Evolutionary conservation across 345 rosid genomes (phyloP).

Genomic region (Eucalyptus cladocalyx): DNA sequence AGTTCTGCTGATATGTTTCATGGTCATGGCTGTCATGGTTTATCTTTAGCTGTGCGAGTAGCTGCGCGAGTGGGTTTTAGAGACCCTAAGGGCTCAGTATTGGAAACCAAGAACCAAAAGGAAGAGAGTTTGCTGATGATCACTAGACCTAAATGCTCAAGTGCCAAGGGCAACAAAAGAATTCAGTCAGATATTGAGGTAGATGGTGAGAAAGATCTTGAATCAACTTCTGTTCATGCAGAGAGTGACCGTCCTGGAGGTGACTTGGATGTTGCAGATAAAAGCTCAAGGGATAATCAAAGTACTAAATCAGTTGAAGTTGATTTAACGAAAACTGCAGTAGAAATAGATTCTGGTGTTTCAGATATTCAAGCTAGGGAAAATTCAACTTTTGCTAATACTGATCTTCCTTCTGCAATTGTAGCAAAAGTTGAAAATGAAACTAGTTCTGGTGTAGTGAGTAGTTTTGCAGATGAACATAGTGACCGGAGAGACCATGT

Average conservation of each 20-base stretch:
- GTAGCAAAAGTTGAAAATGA: slow-evolving; percentile 14
- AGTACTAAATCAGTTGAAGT: slow-evolving; percentile 8
- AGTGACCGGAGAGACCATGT: slow-evolving; percentile 17
- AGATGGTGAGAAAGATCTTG: slow-evolving; percentile 27
- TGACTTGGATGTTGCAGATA: slow-evolving; percentile 22
- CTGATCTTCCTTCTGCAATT: background rate
- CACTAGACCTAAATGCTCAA: slow-evolving; percentile 25
- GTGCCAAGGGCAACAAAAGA: slow-evolving; percentile 23
- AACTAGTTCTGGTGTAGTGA: slow-evolving; percentile 15
- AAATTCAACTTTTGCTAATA: slow-evolving; percentile 20
- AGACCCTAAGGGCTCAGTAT: slow-evolving; percentile 32
- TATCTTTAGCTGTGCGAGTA: slow-evolving; percentile 36
- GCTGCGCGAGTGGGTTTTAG: slow-evolving; percentile 36
- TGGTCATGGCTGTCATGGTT: slow-evolving; percentile 53
- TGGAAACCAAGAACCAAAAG: slow-evolving; percentile 46
- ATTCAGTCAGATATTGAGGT: slow-evolving; percentile 24
- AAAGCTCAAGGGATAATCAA: slow-evolving; percentile 7
- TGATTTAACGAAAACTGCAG: slow-evolving; percentile 2
- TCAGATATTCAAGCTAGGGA: background rate
- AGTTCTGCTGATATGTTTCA: slow-evolving; percentile 59
- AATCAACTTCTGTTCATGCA: slow-evolving; percentile 9
- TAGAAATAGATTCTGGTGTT: background rate
- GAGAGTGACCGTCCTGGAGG: slow-evolving; percentile 18
- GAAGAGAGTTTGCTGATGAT: slow-evolving; percentile 32
- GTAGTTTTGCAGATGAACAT: slow-evolving; percentile 18